A percentile compares a stretch with the other conserved stretches of the same genome.
Conservation (phyloP, 805 yeast genomes). For the Lachancea meyersii region DNA sequence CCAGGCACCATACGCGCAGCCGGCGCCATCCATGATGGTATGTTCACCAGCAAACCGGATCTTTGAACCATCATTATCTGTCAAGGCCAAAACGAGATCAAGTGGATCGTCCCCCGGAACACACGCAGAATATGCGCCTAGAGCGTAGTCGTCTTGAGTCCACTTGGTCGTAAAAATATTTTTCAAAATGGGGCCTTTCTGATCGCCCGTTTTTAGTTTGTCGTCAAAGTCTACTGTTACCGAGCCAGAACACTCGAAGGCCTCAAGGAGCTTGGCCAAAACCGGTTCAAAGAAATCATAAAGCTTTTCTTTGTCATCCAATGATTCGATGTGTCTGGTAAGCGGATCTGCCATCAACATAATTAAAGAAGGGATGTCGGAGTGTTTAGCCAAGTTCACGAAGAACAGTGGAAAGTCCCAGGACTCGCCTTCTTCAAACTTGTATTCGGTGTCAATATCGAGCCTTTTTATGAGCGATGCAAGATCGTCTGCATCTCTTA, state of each 20-base stretch:
- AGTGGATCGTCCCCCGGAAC: constrained; percentile 63
- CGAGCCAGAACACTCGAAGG: constrained; percentile 14
- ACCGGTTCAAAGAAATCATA: constrained; percentile 56
- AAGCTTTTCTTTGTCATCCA: constrained; percentile 44
- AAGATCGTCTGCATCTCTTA: constrained; percentile 19
- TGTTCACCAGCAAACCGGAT: constrained; percentile 90
- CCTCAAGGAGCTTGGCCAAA: constrained; percentile 23
- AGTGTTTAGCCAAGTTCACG: constrained; percentile 51
- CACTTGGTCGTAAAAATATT: constrained; percentile 56
- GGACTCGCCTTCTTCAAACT: constrained; percentile 24
- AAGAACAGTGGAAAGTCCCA: constrained; percentile 58
- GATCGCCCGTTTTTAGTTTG: background rate
- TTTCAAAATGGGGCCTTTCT: constrained; percentile 32
- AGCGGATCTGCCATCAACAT: constrained; percentile 66
- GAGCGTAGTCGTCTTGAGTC: constrained; percentile 71
- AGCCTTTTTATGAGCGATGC: constrained; percentile 13
- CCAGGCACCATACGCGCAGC: constrained; percentile 91
- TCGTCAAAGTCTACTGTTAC: constrained; percentile 10
- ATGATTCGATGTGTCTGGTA: constrained; percentile 49
- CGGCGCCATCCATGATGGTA: constrained; percentile 78
- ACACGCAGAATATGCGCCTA: constrained; percentile 80
- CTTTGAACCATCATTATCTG: constrained; percentile 46
- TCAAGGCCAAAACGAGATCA: constrained; percentile 53
- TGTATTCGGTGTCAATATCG: constrained; percentile 3
- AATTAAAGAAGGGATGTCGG: constrained; percentile 48